phyloP scores from a whole-genome alignment of 2,329 filamentous ascomycete species.

The Ceratocystis albifundus region DNA sequence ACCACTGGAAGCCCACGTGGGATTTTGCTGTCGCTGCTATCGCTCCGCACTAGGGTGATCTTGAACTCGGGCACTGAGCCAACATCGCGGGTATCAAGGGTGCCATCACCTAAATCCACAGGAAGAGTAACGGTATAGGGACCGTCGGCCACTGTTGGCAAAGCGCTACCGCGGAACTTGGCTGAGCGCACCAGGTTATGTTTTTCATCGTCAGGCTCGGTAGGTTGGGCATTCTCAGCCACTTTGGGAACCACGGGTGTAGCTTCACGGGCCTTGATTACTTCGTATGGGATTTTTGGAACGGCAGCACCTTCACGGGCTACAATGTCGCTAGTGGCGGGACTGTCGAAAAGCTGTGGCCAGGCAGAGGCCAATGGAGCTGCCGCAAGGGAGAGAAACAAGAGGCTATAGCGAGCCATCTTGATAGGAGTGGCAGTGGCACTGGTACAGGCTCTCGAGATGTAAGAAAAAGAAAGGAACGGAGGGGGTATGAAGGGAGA shows the following conservation, averaged over 20 bases:
- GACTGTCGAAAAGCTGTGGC: constrained; percentile 22
- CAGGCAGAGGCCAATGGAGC: constrained; percentile 19
- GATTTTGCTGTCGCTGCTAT: constrained; percentile 5
- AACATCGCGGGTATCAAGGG: neutral
- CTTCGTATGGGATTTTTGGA: constrained; percentile 7
- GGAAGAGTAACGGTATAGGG: constrained; percentile 14
- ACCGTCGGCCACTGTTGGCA: constrained; percentile 12
- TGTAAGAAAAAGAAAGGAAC: neutral
- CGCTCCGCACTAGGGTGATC: constrained; percentile 16
- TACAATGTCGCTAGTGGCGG: neutral
- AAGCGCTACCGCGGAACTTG: constrained; percentile 13
- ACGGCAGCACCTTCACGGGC: neutral
- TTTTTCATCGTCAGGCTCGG: neutral
- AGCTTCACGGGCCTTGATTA: constrained; percentile 1
- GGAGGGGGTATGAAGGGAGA: neutral
- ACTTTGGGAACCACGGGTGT: neutral
- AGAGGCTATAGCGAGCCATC: constrained; percentile 17
- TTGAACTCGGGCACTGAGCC: constrained; percentile 2
- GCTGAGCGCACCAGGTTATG: constrained; percentile 10
- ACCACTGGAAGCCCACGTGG: constrained; percentile 19
- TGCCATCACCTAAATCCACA: constrained; percentile 4
- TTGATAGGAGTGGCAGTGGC: neutral
- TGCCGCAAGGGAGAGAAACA: constrained; percentile 15
- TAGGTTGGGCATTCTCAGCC: neutral
- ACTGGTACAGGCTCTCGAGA: neutral